A percentile compares a stretch with the other conserved stretches of the same genome.
Conservation (phyloP, 345 rosid species). For the Murraya paniculata region DNA sequence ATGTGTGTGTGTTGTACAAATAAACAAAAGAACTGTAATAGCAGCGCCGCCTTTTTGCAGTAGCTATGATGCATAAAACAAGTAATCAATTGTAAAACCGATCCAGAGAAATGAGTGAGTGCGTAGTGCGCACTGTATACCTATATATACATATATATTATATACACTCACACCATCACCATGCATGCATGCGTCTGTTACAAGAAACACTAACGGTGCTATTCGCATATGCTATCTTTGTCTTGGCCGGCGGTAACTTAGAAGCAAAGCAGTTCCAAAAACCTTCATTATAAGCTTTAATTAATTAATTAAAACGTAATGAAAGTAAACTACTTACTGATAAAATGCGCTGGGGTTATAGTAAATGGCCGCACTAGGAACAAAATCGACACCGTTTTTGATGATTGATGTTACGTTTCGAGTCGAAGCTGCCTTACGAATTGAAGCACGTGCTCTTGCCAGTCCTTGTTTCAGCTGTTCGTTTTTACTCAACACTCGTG, state of each 20-base stretch:
- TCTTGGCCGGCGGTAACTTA: constrained; percentile 19
- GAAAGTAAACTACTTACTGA: constrained; percentile 44
- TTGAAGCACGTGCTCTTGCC: constrained; percentile 62
- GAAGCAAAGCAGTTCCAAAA: constrained; percentile 35
- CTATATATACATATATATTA: too few species aligned
- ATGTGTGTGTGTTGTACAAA: too few species aligned
- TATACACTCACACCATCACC: background rate
- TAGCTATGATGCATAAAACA: constrained; percentile 24
- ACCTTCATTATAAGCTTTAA: background rate
- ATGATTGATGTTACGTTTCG: constrained; percentile 25
- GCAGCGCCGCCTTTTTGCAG: background rate
- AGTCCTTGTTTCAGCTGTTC: constrained; percentile 42
- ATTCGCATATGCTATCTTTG: too few species aligned
- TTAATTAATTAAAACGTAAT: background rate
- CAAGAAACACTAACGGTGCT: constrained; percentile 10
- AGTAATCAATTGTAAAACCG: background rate
- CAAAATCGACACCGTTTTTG: constrained; percentile 15
- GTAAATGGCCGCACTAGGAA: constrained; percentile 30
- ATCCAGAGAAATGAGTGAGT: constrained; percentile 21
- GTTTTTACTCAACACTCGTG: background rate
- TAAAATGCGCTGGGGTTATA: constrained; percentile 55
- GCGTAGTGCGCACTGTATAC: constrained; percentile 14
- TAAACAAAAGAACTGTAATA: too few species aligned
- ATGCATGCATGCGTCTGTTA: constrained; percentile 27
- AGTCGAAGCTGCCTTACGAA: constrained; percentile 37